These are phyloP conservation scores for Ganoderma boninense DNA, from an alignment of 1,284 basidiomycete species.

Conservation along the genomic window DNA sequence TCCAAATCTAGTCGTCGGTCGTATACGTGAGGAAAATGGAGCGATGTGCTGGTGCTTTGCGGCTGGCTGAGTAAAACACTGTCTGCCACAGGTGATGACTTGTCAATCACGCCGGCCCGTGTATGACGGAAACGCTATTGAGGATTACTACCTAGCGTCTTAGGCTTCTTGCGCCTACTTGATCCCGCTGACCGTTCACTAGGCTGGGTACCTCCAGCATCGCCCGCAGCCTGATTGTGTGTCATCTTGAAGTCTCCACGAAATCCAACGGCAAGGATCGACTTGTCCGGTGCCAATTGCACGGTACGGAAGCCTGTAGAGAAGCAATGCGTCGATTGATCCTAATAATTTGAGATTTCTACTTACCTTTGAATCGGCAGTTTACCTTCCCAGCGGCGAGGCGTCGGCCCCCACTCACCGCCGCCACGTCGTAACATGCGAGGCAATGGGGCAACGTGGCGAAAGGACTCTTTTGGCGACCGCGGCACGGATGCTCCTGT, in stretches of 20 bases:
- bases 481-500: too few relatives aligned
- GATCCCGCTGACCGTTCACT: not conserved
- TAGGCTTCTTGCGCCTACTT: not conserved
- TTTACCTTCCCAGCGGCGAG: too few relatives aligned
- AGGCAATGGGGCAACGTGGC: too few relatives aligned
- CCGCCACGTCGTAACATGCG: too few relatives aligned
- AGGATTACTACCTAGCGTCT: not conserved
- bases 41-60: not conserved
- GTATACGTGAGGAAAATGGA: not conserved
- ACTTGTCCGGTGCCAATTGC: not conserved
- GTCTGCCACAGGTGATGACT: not conserved
- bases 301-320: not conserved
- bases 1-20: not conserved
- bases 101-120: not conserved
- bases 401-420: too few relatives aligned
- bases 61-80: not conserved
- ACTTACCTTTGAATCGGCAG: too few relatives aligned
- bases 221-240: not conserved
- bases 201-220: not conserved
- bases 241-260: not conserved
- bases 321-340: too few relatives aligned
- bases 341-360: too few relatives aligned
- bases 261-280: not conserved
- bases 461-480: too few relatives aligned
- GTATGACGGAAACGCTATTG: not conserved